Conservation (phyloP, 306 rosid species). For the Cucurbita maxima region DNA sequence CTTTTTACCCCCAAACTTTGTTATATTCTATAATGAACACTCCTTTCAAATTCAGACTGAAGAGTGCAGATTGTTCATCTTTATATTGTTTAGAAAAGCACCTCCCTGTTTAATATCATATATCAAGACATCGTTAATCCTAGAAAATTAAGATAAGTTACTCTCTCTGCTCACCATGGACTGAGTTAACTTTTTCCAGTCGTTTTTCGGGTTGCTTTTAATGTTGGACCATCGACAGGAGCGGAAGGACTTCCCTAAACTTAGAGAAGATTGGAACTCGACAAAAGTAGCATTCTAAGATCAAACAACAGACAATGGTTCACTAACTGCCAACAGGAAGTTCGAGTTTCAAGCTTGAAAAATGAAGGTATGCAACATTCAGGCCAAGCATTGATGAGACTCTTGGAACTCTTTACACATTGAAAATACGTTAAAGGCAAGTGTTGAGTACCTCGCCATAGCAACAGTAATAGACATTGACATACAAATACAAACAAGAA, state of each 20-base stretch:
- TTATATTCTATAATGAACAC: too few relatives aligned
- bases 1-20: too few relatives aligned
- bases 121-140: neutral
- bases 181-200: too few relatives aligned
- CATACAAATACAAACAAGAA: neutral
- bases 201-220: too few relatives aligned
- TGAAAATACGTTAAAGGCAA: neutral
- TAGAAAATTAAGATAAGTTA: too few relatives aligned
- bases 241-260: neutral
- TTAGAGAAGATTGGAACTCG: neutral
- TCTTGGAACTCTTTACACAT: neutral
- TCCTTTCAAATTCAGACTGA: neutral
- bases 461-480: neutral
- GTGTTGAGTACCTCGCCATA: neutral
- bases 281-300: neutral
- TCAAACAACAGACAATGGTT: neutral
- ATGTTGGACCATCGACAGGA: too few relatives aligned
- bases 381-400: neutral
- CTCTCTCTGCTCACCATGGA: too few relatives aligned
- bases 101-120: neutral
- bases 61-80: neutral
- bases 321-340: neutral
- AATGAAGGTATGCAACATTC: neutral
- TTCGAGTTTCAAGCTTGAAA: neutral
- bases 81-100: neutral